phyloP scores from a whole-genome alignment of 306 rosid species.

The Cucurbita moschata region DNA sequence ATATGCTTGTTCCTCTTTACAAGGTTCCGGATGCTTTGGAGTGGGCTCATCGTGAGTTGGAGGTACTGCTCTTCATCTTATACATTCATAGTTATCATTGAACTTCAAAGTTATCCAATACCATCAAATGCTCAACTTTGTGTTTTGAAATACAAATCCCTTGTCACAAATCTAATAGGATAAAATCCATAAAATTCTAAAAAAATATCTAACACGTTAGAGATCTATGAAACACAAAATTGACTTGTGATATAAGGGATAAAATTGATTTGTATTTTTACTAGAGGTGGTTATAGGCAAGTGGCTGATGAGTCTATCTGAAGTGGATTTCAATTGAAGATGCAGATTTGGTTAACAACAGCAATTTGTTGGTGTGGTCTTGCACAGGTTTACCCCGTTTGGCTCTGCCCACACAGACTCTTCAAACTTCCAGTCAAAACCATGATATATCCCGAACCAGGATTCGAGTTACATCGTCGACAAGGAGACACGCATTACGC shows the following conservation, averaged over 20 bases:
- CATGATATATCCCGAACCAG: conserved; percentile 81
- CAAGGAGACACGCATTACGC: conserved; percentile 81
- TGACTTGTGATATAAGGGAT: too few species aligned
- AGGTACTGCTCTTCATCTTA: conserved; percentile 33
- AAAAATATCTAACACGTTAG: too few species aligned
- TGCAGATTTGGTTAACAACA: background rate
- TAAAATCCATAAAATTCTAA: too few species aligned
- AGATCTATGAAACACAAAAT: too few species aligned
- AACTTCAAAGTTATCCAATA: too few species aligned
- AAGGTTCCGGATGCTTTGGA: conserved; percentile 91
- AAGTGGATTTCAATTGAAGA: background rate
- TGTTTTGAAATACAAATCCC: too few species aligned
- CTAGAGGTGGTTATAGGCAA: background rate
- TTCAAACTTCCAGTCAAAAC: conserved; percentile 67
- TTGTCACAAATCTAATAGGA: too few species aligned
- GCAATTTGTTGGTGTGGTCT: background rate
- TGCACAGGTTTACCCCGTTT: conserved; percentile 69
- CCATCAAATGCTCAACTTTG: too few species aligned
- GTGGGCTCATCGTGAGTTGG: conserved; percentile 90
- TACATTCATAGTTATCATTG: too few species aligned
- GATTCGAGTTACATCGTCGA: conserved; percentile 72
- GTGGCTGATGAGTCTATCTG: background rate
- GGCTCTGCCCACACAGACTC: conserved; percentile 91
- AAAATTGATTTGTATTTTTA: too few species aligned
- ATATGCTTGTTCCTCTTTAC: conserved; percentile 84